A percentile compares a stretch with the other conserved stretches of the same genome.
Evolutionary conservation across 176 grass and related monocot species (phyloP).

Genomic region (Triticum aestivum): DNA sequence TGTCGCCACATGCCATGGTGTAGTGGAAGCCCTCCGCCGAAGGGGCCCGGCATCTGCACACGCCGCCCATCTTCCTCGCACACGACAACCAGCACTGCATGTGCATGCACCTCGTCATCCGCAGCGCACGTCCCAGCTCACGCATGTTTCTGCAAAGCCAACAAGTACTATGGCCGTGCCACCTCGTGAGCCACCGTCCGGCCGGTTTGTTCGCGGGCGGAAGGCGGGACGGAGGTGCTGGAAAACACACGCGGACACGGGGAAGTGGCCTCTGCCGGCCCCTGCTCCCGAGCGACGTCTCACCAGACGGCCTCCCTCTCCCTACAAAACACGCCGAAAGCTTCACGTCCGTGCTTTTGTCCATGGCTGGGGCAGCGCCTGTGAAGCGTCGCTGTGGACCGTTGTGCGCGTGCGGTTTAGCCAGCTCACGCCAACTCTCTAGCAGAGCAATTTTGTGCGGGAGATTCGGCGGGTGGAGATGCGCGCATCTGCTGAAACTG

Average conservation of each 20-base stretch:
- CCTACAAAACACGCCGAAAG: not conserved
- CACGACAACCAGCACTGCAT: constrained; percentile 6
- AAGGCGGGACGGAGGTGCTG: not conserved
- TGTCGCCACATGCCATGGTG: constrained; percentile 13
- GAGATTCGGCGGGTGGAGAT: not conserved
- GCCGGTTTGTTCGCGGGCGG: not conserved
- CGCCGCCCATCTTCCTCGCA: constrained; percentile 1
- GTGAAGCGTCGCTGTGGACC: not conserved
- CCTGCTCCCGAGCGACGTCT: constrained; percentile 19
- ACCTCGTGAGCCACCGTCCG: not conserved
- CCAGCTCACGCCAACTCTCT: constrained; percentile 22
- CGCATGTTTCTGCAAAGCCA: not conserved
- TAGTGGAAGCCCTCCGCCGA: not conserved
- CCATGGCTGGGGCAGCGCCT: not conserved
- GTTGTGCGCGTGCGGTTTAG: not conserved
- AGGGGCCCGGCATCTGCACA: not conserved
- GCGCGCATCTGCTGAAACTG: not conserved
- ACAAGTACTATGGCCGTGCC: not conserved
- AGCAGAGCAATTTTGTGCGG: not conserved
- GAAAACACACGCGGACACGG: not conserved
- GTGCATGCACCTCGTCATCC: not conserved
- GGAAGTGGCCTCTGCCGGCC: not conserved
- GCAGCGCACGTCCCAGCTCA: not conserved
- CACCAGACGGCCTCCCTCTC: not conserved
- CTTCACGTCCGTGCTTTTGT: not conserved